Conservation (phyloP, 2,329 filamentous ascomycete species). For the Xylaria sp. region DNA sequence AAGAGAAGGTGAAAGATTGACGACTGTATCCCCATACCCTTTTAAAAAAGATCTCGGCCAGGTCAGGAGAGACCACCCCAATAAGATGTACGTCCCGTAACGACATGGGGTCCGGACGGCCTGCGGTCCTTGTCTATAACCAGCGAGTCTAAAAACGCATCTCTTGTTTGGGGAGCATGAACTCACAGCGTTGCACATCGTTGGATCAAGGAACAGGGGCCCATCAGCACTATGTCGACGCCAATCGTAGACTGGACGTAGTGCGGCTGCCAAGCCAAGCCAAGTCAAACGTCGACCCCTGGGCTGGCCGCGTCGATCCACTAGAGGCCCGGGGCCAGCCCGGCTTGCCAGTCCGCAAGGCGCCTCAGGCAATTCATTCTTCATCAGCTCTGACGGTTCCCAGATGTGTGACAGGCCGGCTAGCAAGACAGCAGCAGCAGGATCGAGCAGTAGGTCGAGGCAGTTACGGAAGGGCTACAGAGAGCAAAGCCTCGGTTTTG, state of each 20-base stretch:
- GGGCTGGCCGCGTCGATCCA: conserved; percentile 25
- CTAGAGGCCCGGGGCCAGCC: conserved; percentile 17
- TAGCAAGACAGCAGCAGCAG: conserved; percentile 28
- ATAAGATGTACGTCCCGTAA: conserved; percentile 7
- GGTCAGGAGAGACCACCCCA: conserved; percentile 5
- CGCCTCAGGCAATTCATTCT: neutral
- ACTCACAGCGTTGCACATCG: conserved; percentile 10
- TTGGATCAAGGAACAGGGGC: neutral
- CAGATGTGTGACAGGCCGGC: conserved; percentile 24
- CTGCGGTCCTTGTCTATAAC: conserved; percentile 10
- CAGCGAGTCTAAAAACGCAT: conserved; percentile 4
- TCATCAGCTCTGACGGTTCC: too few relatives aligned
- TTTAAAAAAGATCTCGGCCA: conserved; percentile 14
- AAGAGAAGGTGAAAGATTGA: neutral
- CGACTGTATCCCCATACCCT: neutral
- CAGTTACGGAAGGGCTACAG: neutral
- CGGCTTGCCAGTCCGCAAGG: conserved; percentile 10
- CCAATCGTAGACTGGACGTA: neutral
- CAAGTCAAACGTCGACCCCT: conserved; percentile 28
- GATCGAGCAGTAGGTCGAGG: conserved; percentile 15
- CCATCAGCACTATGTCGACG: neutral
- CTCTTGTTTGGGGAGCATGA: conserved; percentile 15
- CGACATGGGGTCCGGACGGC: conserved; percentile 13
- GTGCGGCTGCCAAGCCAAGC: conserved; percentile 20
- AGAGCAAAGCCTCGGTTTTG: conserved; percentile 3